Percentiles rank a stretch among this genome's conserved stretches.
These are phyloP conservation scores for Blastomyces percursus DNA, from an alignment of 2,329 filamentous ascomycete species.

Conservation along the genomic window DNA sequence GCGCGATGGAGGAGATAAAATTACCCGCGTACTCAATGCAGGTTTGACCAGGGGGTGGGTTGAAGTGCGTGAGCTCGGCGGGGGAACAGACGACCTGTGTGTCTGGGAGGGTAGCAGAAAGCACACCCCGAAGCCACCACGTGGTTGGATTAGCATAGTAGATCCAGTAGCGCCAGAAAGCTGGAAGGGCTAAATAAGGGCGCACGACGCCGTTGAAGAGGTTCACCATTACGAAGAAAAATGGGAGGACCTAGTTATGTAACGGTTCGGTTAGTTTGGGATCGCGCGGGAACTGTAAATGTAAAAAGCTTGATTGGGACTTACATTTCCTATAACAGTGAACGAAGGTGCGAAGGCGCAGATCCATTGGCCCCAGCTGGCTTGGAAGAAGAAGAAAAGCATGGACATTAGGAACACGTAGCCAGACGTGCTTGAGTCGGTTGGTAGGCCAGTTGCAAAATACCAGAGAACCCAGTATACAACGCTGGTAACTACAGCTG, in stretches of 20 bases:
- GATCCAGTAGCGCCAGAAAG: conserved; percentile 61
- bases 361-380: conserved; percentile 73
- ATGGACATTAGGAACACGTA: conserved; percentile 71
- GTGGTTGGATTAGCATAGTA: conserved; percentile 59
- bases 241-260: conserved; percentile 47
- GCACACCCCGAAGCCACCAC: conserved; percentile 61
- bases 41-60: conserved; percentile 52
- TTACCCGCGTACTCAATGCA: conserved; percentile 53
- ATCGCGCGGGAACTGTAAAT: not conserved
- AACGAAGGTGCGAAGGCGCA: conserved; percentile 70
- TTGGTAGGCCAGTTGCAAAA: conserved; percentile 59
- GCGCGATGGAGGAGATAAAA: conserved; percentile 39
- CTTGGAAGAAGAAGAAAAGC: conserved; percentile 66
- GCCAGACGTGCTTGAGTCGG: conserved; percentile 53
- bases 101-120: conserved; percentile 50
- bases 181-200: conserved; percentile 52
- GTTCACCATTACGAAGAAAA: conserved; percentile 69
- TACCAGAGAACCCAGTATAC: conserved; percentile 71
- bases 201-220: conserved; percentile 69
- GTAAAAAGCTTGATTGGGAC: not conserved
- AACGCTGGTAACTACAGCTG: conserved; percentile 51
- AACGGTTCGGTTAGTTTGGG: conserved; percentile 6
- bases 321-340: conserved; percentile 60
- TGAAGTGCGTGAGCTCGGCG: conserved; percentile 53
- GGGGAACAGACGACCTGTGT: conserved; percentile 42